Evolutionary conservation across 106 monocot genomes (phyloP).

Genomic region (Dioscorea zingiberensis): DNA sequence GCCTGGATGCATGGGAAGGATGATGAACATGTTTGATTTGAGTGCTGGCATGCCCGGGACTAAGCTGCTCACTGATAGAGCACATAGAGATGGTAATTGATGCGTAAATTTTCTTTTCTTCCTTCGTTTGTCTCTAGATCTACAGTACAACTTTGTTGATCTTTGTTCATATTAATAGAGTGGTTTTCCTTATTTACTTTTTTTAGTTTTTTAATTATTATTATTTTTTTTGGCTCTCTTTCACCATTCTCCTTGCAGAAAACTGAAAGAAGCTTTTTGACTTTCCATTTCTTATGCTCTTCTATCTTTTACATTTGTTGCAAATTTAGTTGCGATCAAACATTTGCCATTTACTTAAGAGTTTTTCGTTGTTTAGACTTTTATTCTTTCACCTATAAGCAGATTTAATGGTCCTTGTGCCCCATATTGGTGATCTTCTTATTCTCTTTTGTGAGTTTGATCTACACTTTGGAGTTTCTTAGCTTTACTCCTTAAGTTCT

Average conservation of each 20-base stretch:
- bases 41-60: slow-evolving; percentile 47
- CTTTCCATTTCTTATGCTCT: no score
- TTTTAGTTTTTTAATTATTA: no score
- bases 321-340: no score
- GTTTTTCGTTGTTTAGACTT: no score
- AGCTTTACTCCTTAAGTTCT: not conserved
- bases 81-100: slow-evolving; percentile 36
- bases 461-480: not conserved
- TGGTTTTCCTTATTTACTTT: not conserved
- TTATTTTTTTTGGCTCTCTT: not conserved
- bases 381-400: no score
- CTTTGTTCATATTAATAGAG: no score
- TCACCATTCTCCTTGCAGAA: not conserved
- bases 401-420: not conserved
- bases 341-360: no score
- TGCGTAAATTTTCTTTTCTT: not conserved
- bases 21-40: slow-evolving; percentile 64
- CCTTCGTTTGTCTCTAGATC: not conserved
- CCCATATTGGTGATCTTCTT: not conserved
- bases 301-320: no score
- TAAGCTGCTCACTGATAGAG: slow-evolving; percentile 40
- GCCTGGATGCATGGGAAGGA: slow-evolving; percentile 24
- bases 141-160: not conserved
- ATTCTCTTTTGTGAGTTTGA: not conserved
- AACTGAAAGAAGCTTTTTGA: no score